A percentile compares a stretch with the other conserved stretches of the same genome.
phyloP scores from a whole-genome alignment of 495 filamentous ascomycete genomes.

The Aspergillus saccharolyticus region DNA sequence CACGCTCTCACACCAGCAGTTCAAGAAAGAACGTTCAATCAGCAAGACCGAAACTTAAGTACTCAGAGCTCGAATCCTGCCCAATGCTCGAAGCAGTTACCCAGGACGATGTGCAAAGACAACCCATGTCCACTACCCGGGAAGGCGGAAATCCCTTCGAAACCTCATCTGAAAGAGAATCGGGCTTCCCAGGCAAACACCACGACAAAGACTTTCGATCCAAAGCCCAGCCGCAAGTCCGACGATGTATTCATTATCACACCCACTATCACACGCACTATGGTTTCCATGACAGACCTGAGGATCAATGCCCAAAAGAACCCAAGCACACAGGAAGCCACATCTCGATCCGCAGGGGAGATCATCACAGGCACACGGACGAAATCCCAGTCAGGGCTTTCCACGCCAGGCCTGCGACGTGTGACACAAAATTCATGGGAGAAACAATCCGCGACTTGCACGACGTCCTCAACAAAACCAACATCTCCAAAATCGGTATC shows the following conservation, averaged over 20 bases:
- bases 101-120: conserved; percentile 30
- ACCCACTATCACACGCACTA: conserved; percentile 43
- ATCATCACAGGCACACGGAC: conserved; percentile 29
- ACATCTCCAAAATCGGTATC: neutral
- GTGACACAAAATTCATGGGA: conserved; percentile 20
- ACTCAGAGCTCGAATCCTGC: conserved; percentile 42
- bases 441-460: conserved; percentile 8
- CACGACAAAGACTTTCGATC: conserved; percentile 13
- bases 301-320: conserved; percentile 9
- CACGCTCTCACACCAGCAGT: conserved; percentile 10
- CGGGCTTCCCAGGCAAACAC: conserved; percentile 13
- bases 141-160: conserved; percentile 17
- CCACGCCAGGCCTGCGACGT: conserved; percentile 31
- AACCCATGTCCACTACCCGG: conserved; percentile 20
- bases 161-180: conserved; percentile 27
- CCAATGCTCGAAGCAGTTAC: conserved; percentile 39
- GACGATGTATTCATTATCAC: conserved; percentile 49
- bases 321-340: conserved; percentile 2
- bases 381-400: conserved; percentile 28
- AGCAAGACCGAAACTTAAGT: conserved; percentile 32
- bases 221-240: conserved; percentile 15
- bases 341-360: conserved; percentile 21
- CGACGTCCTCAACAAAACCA: neutral
- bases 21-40: conserved; percentile 20
- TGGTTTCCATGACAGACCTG: conserved; percentile 23